Percentiles rank a stretch among this genome's conserved stretches.
Conservation (phyloP, 495 filamentous ascomycete species). For the Penicillium cosmopolitanum region DNA sequence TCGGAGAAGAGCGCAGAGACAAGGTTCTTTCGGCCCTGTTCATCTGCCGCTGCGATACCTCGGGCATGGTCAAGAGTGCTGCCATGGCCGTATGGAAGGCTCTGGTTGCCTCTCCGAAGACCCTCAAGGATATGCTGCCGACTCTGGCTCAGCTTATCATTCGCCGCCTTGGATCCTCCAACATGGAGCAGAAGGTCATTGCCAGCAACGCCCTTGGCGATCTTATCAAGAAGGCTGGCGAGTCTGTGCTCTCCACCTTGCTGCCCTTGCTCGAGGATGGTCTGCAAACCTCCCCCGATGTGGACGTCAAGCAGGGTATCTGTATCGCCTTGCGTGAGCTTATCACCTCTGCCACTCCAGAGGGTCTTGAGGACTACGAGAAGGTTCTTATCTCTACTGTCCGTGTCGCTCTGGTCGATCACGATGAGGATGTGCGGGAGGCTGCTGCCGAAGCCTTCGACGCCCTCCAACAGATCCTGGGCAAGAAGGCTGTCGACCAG, state of each 20-base stretch:
- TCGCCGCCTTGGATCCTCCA: constrained; percentile 88
- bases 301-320: constrained; percentile 95
- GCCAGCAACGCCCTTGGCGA: constrained; percentile 96
- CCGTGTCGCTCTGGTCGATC: constrained; percentile 88
- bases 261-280: constrained; percentile 93
- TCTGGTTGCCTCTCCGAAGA: constrained; percentile 87
- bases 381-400: constrained; percentile 93
- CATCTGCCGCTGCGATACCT: constrained; percentile 97
- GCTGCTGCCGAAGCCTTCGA: constrained; percentile 98
- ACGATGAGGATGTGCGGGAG: constrained; percentile 86
- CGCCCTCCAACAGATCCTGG: constrained; percentile 86
- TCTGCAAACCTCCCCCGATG: constrained; percentile 83
- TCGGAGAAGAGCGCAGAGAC: constrained; percentile 93
- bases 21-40: constrained; percentile 94
- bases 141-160: constrained; percentile 94
- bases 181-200: constrained; percentile 98
- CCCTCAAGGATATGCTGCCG: constrained; percentile 91
- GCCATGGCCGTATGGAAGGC: constrained; percentile 96
- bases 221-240: constrained; percentile 93
- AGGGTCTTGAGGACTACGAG: constrained; percentile 91
- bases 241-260: constrained; percentile 84
- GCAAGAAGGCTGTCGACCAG: constrained; percentile 92
- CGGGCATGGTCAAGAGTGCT: constrained; percentile 85
- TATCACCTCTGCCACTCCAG: constrained; percentile 86
- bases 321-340: constrained; percentile 94